Base-by-base conservation (phyloP, 768 basidiomycete genomes). In the Coprinellus micaceus region DNA sequence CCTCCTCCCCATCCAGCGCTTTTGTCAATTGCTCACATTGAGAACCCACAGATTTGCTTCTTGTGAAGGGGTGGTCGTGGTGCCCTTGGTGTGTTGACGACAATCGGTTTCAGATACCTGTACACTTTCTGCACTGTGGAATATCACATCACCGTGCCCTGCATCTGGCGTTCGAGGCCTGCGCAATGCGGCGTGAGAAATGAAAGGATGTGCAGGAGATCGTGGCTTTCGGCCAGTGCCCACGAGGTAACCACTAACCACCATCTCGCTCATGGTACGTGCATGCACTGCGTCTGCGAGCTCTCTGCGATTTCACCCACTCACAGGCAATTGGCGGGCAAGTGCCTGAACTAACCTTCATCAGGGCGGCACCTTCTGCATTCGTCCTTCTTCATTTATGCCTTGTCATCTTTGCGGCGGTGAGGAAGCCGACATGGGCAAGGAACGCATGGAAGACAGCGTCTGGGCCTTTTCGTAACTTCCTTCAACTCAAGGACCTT, bases 401-500 rank as follows among this genome's bases (percentile, higher is more conserved):
- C 11, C 10, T 7, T 33, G 26, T 41, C 17, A 22, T 57, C 30
- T 12, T 45, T 19, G 11, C 51, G n/a, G 29, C 29, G 17, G 25
- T 24, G 21, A 28, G 44, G 41, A n/a, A 37, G 2, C 33, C 56
- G 33, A 36, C 4, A 45, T 19, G 21, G 24, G 3, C 52, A 10
- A 41, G 33, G n/a, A 52, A 37, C 6, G 21, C 44, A 17, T 44
- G 50, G 56, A 45, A 28, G 17, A 25, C 15, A 3, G 33, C 33
- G 10, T 52, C 50, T 25, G 17, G 24, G 25, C 83, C 83, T 1
- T 83, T 84, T 60, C 65, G 68, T 21, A 78, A 79, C 66, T 86
- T 85, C 60, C 64, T 86, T 52, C 71, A 71, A 10, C 65, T 78
- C 11, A 73, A 79, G 50, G 83, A 84, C 64, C 65, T 85, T n/a